These are phyloP conservation scores for Vitis cinerea DNA, from an alignment of 164 flowering plant species.

Conservation along the genomic window DNA sequence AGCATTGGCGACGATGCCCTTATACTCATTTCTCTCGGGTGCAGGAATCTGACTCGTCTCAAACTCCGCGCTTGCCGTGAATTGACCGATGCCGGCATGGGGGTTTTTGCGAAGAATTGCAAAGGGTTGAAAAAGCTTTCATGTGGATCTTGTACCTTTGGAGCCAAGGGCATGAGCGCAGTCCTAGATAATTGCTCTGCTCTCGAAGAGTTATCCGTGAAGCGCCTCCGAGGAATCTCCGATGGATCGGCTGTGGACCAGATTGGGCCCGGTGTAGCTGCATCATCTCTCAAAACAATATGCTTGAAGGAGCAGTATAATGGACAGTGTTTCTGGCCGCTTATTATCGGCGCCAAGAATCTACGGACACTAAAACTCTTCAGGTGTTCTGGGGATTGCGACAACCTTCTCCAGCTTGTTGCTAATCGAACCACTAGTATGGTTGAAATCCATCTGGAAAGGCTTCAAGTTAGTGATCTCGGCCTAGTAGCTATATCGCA, in stretches of 20 bases:
- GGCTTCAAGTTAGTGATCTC: slow-evolving; percentile 77
- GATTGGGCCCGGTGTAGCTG: slow-evolving; percentile 71
- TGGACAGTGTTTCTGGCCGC: slow-evolving; percentile 84
- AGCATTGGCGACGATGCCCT: slow-evolving; percentile 52
- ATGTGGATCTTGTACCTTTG: slow-evolving; percentile 51
- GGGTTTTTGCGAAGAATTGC: slow-evolving; percentile 45
- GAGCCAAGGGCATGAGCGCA: slow-evolving; percentile 76
- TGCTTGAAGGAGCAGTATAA: slow-evolving; percentile 87
- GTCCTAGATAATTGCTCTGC: slow-evolving; percentile 59
- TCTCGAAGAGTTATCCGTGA: slow-evolving; percentile 84
- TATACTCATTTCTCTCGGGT: slow-evolving; percentile 32
- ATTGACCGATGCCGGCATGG: slow-evolving; percentile 46
- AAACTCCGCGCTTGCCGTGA: slow-evolving; percentile 56
- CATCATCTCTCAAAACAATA: slow-evolving; percentile 50
- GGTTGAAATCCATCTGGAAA: slow-evolving; percentile 81
- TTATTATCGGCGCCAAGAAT: slow-evolving; percentile 65
- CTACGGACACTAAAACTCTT: slow-evolving; percentile 62
- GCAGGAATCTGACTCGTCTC: slow-evolving; percentile 52
- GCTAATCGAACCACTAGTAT: slow-evolving; percentile 37
- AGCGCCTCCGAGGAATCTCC: slow-evolving; percentile 71
- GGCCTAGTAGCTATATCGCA: slow-evolving; percentile 68
- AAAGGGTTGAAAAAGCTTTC: slow-evolving; percentile 50
- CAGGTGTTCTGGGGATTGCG: slow-evolving; percentile 92
- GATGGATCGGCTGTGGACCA: slow-evolving; percentile 56
- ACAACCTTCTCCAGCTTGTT: slow-evolving; percentile 50